A percentile compares a stretch with the other conserved stretches of the same genome.
phyloP scores from a whole-genome alignment of 495 filamentous ascomycete genomes.

The Geopyxis carbonaria region DNA sequence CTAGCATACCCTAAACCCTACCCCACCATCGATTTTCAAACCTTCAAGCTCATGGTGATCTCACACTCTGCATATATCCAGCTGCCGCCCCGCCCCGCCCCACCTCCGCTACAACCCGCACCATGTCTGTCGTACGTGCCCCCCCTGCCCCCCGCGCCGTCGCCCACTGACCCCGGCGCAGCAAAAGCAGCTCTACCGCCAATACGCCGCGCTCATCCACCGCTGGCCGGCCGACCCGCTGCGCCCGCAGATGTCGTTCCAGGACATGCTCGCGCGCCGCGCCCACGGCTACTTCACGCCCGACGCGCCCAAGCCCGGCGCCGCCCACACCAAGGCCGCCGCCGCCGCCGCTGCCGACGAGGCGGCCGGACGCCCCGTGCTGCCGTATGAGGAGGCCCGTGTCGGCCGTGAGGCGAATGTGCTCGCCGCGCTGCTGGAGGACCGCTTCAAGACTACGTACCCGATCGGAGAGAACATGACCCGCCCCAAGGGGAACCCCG shows the following conservation, averaged over 20 bases:
- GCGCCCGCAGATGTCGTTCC: constrained; percentile 16
- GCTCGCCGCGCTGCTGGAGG: constrained; percentile 14
- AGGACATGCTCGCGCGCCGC: constrained; percentile 8
- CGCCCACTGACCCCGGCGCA: too few species aligned
- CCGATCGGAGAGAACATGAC: constrained; percentile 18
- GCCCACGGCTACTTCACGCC: constrained; percentile 10
- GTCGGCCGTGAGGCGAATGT: constrained; percentile 14
- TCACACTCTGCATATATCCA: too few species aligned
- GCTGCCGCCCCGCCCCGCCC: too few species aligned
- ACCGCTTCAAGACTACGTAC: constrained; percentile 21
- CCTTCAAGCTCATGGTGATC: too few species aligned
- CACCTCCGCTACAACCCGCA: too few species aligned
- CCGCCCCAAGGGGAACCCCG: constrained; percentile 20
- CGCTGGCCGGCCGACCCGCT: constrained; percentile 22
- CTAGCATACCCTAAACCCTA: too few species aligned
- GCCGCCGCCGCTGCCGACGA: constrained; percentile 25
- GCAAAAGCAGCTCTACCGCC: constrained; percentile 46
- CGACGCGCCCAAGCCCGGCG: neutral
- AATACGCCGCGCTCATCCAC: constrained; percentile 14
- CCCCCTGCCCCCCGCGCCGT: too few species aligned
- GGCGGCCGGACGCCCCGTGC: constrained; percentile 13
- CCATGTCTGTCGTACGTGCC: too few species aligned
- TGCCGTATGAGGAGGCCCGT: constrained; percentile 11
- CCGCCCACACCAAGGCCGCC: constrained; percentile 6
- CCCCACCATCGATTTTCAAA: too few species aligned